Base-by-base conservation (phyloP, 2,329 filamentous ascomycete species). In the Aspergillus piperis region DNA sequence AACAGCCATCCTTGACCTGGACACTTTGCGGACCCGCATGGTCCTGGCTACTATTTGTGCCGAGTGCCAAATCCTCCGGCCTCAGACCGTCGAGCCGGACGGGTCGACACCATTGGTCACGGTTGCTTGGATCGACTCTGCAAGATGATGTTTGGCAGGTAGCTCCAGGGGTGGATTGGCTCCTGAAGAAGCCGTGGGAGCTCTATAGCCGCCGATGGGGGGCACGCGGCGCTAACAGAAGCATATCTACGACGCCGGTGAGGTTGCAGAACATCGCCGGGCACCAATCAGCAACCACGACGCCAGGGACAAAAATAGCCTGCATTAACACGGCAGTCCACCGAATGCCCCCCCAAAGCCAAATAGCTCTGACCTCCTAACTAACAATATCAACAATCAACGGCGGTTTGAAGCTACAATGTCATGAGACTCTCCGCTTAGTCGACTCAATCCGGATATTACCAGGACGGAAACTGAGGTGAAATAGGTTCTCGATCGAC, bases 191-290 rank as follows among this genome's bases (percentile, higher is more conserved):
- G 32, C 32, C n/a, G 51, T 21, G 53, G 57, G 23, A 55, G 27
- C n/a, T 57, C 32, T 63, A 57, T 65, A 67, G 59, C 53, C 65
- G 65, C 65, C 58, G 62, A 57, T 41, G 59, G 57, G 58, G 48
- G 50, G 44, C 32, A 36, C 32, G 32, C 58, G 27, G 56, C 62
- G 59, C 62, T 56, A 54, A 36, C 50, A 32, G 56, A 57, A 54
- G 47, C 48, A 60, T 36, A 23, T 36, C 41, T 30, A 10, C 23
- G 54, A 52, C 38, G 44, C 27, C 32, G 53, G 25, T 57, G 5
- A 42, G 41, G 53, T 55, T 55, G 53, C 53, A 55, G 41, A 55
- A 19, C 2, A 8, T 30, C 53, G 27, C 39, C 19, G 44, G 8
- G 19, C 21, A 11, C 60, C 60, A 62, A 62, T 60, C 60, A 62